Base-by-base conservation (phyloP, 192 early-diverging fungal species). In the Rhizoclosmatium sp. region DNA sequence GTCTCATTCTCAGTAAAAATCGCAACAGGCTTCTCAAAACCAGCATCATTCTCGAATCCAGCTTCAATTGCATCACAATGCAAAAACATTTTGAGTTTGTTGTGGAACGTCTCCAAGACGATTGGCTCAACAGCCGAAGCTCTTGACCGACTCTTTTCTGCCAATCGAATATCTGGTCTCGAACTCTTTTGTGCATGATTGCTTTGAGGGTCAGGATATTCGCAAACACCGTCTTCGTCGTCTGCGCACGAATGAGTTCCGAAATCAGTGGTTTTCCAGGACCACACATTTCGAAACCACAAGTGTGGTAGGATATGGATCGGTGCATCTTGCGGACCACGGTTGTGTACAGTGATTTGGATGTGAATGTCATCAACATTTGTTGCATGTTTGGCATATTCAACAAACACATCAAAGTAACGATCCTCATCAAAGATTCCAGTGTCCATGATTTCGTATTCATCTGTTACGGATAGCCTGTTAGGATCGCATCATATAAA, bases 1-100 rank as follows among this genome's bases (percentile, higher is more conserved):
- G 88, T 83, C 16, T 89, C 88, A 48, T 89, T 89, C 48, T 88
- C 86, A 39, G 85, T 85, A 65, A 89, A 89, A 4, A 89, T 58
- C 5, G 85, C 60, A 4, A 78, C 81, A 0, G 84, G 85, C 1
- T 31, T 41, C 47, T 64, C 78, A 14, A 48, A 31, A 10, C 40
- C 69, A 47, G 39, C 10, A 56, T n/a, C 39, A 9, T 47, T 45
- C 16, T 9, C 71, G 7, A 9, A 9, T 72, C 31, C 10, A 5
- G 7, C 76, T 14, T 64, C 61, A 9, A 42, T 40, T 46, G 65
- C 39, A 21, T 66, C 67, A 69, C 65, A 77, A 46, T 77, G 76
- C 44, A 77, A 41, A 77, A 44, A 75, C 72, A 75, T 75, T 44
- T 59, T 4, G 16, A 75, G 21, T 16, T 21, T 59, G 3, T 59